These are phyloP conservation scores for Quercus cerris DNA, from an alignment of 306 rosid genomes.

Conservation along the genomic window DNA sequence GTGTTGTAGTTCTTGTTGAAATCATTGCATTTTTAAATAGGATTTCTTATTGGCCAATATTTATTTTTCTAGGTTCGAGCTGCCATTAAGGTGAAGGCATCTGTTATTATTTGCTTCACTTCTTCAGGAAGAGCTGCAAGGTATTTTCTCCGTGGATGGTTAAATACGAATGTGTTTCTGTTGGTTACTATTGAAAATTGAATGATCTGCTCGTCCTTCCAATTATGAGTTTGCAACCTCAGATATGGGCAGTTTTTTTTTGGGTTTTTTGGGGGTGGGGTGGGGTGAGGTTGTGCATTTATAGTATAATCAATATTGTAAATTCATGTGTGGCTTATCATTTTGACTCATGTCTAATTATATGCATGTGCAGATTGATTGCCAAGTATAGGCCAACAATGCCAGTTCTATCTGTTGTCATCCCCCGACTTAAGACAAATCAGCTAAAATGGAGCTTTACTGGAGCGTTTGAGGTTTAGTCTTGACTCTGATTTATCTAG, in stretches of 20 bases:
- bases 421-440: constrained; percentile 80
- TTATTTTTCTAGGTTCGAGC: constrained; percentile 76
- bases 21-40: constrained; percentile 2
- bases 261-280: not conserved
- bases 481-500: constrained; percentile 2
- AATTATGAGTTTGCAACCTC: not conserved
- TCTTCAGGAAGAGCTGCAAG: constrained; percentile 99
- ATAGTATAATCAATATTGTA: not conserved
- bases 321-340: constrained; percentile 6
- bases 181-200: constrained; percentile 8
- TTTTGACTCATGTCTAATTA: constrained; percentile 1
- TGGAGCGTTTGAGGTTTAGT: constrained; percentile 92
- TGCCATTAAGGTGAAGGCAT: constrained; percentile 98
- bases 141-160: constrained; percentile 29
- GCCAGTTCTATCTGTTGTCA: constrained; percentile 89
- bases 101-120: constrained; percentile 90
- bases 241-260: too few species aligned
- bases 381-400: constrained; percentile 93
- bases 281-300: not conserved
- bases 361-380: constrained; percentile 59
- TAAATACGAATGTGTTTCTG: not conserved
- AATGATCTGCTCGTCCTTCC: not conserved
- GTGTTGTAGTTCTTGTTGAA: constrained; percentile 9
- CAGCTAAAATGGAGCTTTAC: constrained; percentile 88
- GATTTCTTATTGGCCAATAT: constrained; percentile 15